Percentiles rank a stretch among this genome's conserved stretches.
Evolutionary conservation across 2,329 filamentous ascomycete species (phyloP).

Genomic region (Apiospora saccharicola): DNA sequence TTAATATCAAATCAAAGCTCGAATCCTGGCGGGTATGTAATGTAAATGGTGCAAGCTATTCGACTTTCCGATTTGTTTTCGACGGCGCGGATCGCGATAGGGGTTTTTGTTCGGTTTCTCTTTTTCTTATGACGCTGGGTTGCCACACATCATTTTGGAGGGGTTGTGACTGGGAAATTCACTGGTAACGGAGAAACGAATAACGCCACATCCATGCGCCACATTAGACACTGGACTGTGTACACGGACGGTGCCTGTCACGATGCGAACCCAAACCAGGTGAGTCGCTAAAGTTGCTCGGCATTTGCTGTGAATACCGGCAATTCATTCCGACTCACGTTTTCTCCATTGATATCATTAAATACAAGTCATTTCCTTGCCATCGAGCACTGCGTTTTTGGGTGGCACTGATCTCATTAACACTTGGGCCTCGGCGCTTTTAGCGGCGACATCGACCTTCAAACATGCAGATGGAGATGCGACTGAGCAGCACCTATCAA

Average conservation of each 20-base stretch:
- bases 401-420: too few species aligned
- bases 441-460: too few species aligned
- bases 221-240: not conserved
- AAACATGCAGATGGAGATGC: too few species aligned
- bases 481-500: too few species aligned
- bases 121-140: not conserved
- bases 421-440: too few species aligned
- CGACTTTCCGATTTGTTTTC: not conserved
- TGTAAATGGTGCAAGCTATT: not conserved
- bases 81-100: not conserved
- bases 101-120: not conserved
- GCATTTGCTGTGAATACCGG: too few species aligned
- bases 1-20: not conserved
- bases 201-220: not conserved
- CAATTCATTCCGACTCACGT: too few species aligned
- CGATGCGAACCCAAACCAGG: not conserved
- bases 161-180: not conserved
- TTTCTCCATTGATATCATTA: too few species aligned
- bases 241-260: not conserved
- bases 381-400: too few species aligned
- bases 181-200: not conserved
- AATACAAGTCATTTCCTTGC: too few species aligned
- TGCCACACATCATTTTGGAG: conserved; percentile 5
- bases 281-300: too few species aligned
- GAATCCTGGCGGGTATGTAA: not conserved